Conservation (phyloP, 768 basidiomycete species). For the Tylopilus balloui region DNA sequence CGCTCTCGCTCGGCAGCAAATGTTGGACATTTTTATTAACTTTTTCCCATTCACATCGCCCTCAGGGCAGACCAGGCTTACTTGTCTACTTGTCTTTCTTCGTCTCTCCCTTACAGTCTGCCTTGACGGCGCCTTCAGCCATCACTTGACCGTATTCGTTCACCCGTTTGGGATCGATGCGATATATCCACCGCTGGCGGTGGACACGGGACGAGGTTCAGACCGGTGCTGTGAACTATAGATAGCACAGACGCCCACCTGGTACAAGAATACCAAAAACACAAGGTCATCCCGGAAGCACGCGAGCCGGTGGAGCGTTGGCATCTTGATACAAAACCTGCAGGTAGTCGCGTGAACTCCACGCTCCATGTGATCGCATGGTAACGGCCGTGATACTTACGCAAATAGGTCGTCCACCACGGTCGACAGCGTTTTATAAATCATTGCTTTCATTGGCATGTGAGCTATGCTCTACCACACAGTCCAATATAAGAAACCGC, state of each 20-base stretch:
- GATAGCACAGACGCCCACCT: conserved; percentile 47
- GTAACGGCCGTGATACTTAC: conserved; percentile 42
- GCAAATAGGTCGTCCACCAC: conserved; percentile 92
- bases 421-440: conserved; percentile 88
- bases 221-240: conserved; percentile 1
- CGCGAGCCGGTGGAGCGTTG: conserved; percentile 84
- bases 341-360: conserved; percentile 12
- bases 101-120: conserved; percentile 41
- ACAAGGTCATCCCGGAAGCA: conserved; percentile 90
- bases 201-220: conserved; percentile 17
- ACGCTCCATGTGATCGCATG: conserved; percentile 10
- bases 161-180: conserved; percentile 87
- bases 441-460: conserved; percentile 98
- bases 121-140: conserved; percentile 40
- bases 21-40: no score
- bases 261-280: conserved; percentile 89
- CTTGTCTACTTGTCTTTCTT: conserved; percentile 50
- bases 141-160: conserved; percentile 96
- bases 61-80: neutral
- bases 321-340: conserved; percentile 97
- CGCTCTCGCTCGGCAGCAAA: no score
- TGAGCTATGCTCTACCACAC: conserved; percentile 82
- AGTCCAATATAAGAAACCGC: conserved; percentile 5
- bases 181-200: conserved; percentile 90
- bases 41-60: no score